Evolutionary conservation across 139 green algal species (phyloP).

Genomic region (Coelastrella sp.): DNA sequence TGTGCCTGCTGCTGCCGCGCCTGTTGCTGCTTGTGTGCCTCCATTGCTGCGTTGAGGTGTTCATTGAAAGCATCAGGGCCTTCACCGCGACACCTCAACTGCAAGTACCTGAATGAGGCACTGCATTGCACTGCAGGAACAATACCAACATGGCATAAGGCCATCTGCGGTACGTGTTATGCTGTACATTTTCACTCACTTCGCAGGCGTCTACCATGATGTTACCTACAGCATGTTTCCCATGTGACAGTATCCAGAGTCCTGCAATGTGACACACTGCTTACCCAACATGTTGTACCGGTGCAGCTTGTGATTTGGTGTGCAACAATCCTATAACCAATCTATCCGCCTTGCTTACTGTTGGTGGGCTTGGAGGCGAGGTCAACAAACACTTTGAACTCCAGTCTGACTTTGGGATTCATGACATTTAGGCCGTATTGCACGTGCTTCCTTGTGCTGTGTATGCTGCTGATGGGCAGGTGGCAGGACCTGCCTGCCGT

Average conservation of each 20-base stretch:
- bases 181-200: no score
- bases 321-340: no score
- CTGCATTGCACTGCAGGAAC: conserved; percentile 42
- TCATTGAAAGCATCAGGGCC: conserved; percentile 52
- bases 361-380: conserved; percentile 11
- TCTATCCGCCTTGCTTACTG: background rate
- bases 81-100: conserved; percentile 56
- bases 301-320: no score
- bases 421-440: conserved; percentile 45
- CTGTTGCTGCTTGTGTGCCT: background rate
- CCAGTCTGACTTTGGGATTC: conserved; percentile 55
- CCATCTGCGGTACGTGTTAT: no score
- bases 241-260: no score
- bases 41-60: conserved; percentile 41
- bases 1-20: background rate
- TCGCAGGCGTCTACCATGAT: no score
- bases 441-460: conserved; percentile 25
- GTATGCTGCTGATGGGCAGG: conserved; percentile 49
- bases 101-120: conserved; percentile 36
- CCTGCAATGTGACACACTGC: no score
- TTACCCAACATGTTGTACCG: no score
- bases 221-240: no score
- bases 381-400: conserved; percentile 53
- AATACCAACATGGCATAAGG: background rate
- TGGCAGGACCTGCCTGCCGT: conserved; percentile 30